phyloP scores from a whole-genome alignment of 495 filamentous ascomycete species.

The Cladorrhinum samala region DNA sequence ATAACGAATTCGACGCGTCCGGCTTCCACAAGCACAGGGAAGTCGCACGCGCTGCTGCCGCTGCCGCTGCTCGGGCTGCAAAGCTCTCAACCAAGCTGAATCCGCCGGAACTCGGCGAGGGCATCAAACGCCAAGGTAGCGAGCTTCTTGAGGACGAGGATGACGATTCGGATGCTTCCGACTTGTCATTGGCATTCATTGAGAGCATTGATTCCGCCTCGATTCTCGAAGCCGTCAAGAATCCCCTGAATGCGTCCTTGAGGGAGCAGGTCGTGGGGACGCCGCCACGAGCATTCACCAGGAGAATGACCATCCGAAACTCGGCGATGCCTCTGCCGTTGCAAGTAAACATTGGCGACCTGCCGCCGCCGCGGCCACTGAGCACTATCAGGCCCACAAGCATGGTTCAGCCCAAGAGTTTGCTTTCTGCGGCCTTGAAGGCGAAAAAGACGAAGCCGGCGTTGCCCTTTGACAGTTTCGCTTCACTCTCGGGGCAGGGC shows the following conservation, averaged over 20 bases:
- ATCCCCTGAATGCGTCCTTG: conserved; percentile 43
- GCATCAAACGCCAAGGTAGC: conserved; percentile 41
- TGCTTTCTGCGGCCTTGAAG: conserved; percentile 61
- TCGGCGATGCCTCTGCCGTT: conserved; percentile 45
- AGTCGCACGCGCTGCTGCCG: conserved; percentile 29
- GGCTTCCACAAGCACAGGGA: conserved; percentile 56
- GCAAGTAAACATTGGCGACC: conserved; percentile 56
- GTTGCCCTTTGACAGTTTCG: conserved; percentile 80
- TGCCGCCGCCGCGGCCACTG: conserved; percentile 88
- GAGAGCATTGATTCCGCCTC: conserved; percentile 51
- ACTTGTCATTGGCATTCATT: conserved; percentile 46
- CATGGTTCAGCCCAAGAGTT: conserved; percentile 69
- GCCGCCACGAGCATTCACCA: conserved; percentile 46
- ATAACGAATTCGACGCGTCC: conserved; percentile 73
- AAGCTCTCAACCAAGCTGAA: conserved; percentile 42
- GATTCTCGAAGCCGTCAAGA: conserved; percentile 45
- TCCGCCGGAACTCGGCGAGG: conserved; percentile 30
- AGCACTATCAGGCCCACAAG: conserved; percentile 79
- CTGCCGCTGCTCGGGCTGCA: conserved; percentile 23
- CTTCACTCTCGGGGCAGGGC: conserved; percentile 78
- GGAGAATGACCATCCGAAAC: conserved; percentile 42
- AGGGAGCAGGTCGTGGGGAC: conserved; percentile 47
- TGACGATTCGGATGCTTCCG: conserved; percentile 53
- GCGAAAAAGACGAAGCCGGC: conserved; percentile 72
- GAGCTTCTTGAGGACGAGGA: conserved; percentile 54